Conservation (phyloP, 345 rosid genomes). For the Ceriops decandra region DNA sequence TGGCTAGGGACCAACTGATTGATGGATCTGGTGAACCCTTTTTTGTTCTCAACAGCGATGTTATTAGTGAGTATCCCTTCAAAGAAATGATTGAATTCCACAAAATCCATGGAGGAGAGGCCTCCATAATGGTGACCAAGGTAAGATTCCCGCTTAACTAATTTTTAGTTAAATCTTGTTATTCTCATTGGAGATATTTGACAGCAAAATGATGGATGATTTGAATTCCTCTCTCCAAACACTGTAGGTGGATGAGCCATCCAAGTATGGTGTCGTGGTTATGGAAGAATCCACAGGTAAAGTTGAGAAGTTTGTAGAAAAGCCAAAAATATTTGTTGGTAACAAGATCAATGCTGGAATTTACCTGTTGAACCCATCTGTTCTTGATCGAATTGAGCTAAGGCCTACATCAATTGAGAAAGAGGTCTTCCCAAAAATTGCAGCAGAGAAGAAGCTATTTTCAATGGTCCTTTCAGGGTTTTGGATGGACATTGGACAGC, state of each 20-base stretch:
- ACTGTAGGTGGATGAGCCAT: conserved; percentile 82
- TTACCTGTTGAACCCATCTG: conserved; percentile 75
- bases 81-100: conserved; percentile 75
- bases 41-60: conserved; percentile 95
- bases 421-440: conserved; percentile 86
- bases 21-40: conserved; percentile 80
- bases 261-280: conserved; percentile 93
- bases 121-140: conserved; percentile 96
- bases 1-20: conserved; percentile 80
- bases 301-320: conserved; percentile 81
- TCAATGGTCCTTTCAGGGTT: conserved; percentile 96
- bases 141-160: conserved; percentile 25
- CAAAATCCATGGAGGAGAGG: conserved; percentile 84
- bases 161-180: too few relatives aligned
- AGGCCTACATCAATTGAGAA: conserved; percentile 92
- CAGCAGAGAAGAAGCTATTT: conserved; percentile 58
- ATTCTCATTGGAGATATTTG: too few relatives aligned
- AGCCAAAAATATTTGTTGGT: conserved; percentile 84
- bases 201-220: too few relatives aligned
- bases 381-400: conserved; percentile 75
- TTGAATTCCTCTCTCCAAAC: neutral
- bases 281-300: conserved; percentile 72
- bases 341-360: conserved; percentile 96
- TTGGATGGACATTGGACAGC: conserved; percentile 99
- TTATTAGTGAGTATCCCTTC: conserved; percentile 86